phyloP scores from a whole-genome alignment of 1,284 basidiomycete genomes.

The Pseudozyma pruni region DNA sequence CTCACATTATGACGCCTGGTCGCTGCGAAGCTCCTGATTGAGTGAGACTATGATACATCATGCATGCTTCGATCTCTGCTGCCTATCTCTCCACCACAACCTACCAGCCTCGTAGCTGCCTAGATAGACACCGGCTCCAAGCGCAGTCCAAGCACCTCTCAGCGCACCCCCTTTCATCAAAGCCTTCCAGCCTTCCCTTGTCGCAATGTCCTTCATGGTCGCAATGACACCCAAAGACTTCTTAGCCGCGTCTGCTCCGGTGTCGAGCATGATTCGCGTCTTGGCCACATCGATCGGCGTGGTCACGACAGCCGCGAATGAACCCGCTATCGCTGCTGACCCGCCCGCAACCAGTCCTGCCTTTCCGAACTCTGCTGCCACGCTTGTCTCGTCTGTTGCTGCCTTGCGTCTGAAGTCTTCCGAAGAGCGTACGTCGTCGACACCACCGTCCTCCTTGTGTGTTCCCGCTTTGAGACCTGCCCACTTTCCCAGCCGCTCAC shows the following conservation, averaged over 20 bases:
- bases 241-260: constrained; percentile 7
- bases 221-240: constrained; percentile 36
- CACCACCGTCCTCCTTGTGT: constrained; percentile 39
- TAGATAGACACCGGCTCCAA: constrained; percentile 62
- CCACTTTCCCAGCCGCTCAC: constrained; percentile 30
- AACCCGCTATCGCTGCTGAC: constrained; percentile 49
- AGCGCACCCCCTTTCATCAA: constrained; percentile 55
- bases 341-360: constrained; percentile 51
- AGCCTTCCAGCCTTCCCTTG: constrained; percentile 47
- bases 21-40: no score
- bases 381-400: constrained; percentile 19
- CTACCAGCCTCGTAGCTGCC: constrained; percentile 59
- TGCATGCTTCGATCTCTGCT: constrained; percentile 18
- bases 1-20: background rate
- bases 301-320: constrained; percentile 46
- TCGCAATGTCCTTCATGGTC: constrained; percentile 38
- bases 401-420: constrained; percentile 26
- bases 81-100: constrained; percentile 59
- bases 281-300: constrained; percentile 61
- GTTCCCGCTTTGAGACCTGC: constrained; percentile 47
- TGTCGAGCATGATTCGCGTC: constrained; percentile 57
- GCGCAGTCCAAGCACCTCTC: constrained; percentile 56
- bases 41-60: background rate
- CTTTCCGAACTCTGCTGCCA: constrained; percentile 35
- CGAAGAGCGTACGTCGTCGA: constrained; percentile 42